Evolutionary conservation across 306 rosid genomes (phyloP), one percentile per base, ranked within the genome.

Genomic region (Ormosia semicastrata): DNA sequence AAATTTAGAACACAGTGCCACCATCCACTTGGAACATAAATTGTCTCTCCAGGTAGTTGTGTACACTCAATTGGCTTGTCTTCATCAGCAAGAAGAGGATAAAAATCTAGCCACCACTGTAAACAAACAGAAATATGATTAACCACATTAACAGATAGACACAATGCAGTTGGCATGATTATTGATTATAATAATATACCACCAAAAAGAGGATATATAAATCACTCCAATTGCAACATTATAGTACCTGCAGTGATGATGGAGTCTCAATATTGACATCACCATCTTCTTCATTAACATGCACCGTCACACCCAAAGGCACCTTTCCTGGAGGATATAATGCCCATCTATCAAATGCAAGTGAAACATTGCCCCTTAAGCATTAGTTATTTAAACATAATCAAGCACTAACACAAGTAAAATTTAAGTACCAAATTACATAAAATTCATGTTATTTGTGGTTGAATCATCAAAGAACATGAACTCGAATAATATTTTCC

Each of bases 101-200:
- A 95, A 86, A 82, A 92, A 81, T 95, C 99, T 75, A 95, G 87
- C 99, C 99, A 95, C 99, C 99, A 95, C 99, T 95, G 87, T 15
- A 77, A 73, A 79, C 49, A 90, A 9, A 74, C 34, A 77, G 32
- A 79, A 59, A 79, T 18, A 37, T 15, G 74, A 73, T 71, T 81
- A 66, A 75, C 67, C 70, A 77, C 33, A 29, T 70, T 70, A 81
- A 79, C 37, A 74, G 66, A 44, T 52, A 44, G 47, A 69, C 17
- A 59, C 44, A 81, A 78, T 73, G 34, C 79, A 67, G 8, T 8
- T 65, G 66, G 44, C 66, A 77, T 40, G 53, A 57, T 60, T 50
- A 39, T 72, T 24, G 50, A 47, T 62, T 24, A 78, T 34, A 63
- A 56, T 52, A 67, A 54, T 47, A 8, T 57, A 29, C 76, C 24